Evolutionary conservation across 108 stramenopile genomes (phyloP).

Genomic region (Seminavis robusta): DNA sequence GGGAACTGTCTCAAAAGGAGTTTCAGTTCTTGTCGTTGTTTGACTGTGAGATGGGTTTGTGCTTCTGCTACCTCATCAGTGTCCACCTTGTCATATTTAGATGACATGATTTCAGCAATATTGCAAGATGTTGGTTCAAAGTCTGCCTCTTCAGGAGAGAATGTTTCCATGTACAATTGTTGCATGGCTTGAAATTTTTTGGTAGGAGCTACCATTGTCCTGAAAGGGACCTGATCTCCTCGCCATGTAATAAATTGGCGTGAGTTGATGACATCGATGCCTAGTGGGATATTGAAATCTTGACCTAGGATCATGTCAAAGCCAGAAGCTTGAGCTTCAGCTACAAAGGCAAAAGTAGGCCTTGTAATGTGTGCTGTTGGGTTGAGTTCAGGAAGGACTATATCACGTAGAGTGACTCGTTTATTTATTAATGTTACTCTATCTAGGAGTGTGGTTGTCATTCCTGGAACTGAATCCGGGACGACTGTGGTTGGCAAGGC

Average conservation of each 20-base stretch:
- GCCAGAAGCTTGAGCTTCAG: neutral
- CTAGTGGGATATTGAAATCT: constrained; percentile 18
- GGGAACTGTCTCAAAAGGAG: constrained; percentile 8
- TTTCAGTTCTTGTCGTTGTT: constrained; percentile 16
- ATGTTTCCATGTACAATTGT: neutral
- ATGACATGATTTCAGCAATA: constrained; percentile 31
- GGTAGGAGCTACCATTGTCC: neutral
- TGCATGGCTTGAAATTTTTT: neutral
- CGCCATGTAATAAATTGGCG: constrained; percentile 15
- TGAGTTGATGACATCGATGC: no score
- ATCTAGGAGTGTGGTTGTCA: no score
- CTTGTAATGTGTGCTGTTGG: neutral
- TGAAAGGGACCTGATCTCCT: neutral
- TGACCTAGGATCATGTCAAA: constrained; percentile 34
- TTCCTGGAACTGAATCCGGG: neutral
- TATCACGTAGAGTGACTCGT: constrained; percentile 10
- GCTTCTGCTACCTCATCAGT: constrained; percentile 14
- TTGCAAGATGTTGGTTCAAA: no score
- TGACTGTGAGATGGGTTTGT: constrained; percentile 22
- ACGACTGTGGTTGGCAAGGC: constrained; percentile 8
- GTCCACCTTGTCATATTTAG: constrained; percentile 27
- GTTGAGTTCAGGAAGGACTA: constrained; percentile 27
- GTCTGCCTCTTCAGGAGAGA: no score
- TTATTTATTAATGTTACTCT: no score
- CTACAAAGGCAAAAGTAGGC: constrained; percentile 8